A percentile compares a stretch with the other conserved stretches of the same genome.
These are phyloP conservation scores for Blastosporella zonata DNA, from an alignment of 1,284 basidiomycete genomes.

Conservation along the genomic window DNA sequence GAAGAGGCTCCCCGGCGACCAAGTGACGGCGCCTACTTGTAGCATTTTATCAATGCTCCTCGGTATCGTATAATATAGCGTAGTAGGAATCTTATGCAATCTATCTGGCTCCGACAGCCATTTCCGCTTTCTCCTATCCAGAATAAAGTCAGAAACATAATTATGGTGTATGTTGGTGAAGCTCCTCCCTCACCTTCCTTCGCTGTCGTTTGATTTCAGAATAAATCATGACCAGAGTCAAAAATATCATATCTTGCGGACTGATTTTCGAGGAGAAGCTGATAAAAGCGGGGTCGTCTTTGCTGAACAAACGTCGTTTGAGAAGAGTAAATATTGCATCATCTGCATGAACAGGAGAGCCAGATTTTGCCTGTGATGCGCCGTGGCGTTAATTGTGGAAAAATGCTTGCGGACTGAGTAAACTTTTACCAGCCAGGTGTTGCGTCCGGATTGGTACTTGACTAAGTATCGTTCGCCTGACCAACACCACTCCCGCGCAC, in stretches of 20 bases:
- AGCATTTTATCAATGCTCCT: neutral
- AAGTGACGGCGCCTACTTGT: slow-evolving; percentile 10
- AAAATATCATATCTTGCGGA: neutral
- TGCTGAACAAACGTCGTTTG: slow-evolving; percentile 1
- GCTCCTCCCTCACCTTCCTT: neutral
- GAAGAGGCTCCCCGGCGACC: slow-evolving; percentile 11
- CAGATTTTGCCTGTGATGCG: neutral
- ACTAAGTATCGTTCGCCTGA: slow-evolving; percentile 4
- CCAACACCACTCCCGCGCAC: slow-evolving; percentile 4
- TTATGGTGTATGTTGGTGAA: neutral
- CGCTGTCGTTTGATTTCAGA: slow-evolving; percentile 6
- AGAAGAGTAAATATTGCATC: slow-evolving; percentile 1
- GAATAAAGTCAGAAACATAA: neutral
- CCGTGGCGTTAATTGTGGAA: neutral
- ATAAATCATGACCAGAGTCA: slow-evolving; percentile 6
- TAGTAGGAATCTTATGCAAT: neutral
- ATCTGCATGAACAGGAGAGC: neutral
- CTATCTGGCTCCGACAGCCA: slow-evolving; percentile 1
- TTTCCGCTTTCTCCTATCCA: neutral
- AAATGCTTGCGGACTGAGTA: neutral
- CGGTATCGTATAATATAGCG: neutral
- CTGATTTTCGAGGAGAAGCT: neutral
- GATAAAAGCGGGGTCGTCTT: slow-evolving; percentile 4
- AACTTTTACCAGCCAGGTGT: slow-evolving; percentile 1
- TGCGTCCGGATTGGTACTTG: neutral